Evolutionary conservation across 371 early-diverging fungal species (phyloP).

Genomic region (Paraphysoderma sedebokerense): DNA sequence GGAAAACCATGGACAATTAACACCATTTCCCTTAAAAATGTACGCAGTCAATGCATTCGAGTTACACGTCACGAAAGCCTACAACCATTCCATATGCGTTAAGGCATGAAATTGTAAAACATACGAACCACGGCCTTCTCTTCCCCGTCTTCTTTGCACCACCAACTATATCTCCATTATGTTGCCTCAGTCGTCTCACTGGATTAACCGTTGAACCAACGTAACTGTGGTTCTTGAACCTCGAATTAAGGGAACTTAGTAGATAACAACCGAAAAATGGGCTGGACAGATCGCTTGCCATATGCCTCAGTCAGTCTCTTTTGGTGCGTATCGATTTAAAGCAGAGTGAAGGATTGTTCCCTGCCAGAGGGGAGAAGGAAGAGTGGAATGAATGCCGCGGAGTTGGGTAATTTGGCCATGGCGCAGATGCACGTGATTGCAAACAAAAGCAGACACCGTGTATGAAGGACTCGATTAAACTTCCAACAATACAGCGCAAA

Average conservation of each 20-base stretch:
- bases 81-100: background rate
- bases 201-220: conserved; percentile 47
- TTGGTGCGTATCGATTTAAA: too few relatives aligned
- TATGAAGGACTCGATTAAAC: too few relatives aligned
- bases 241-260: conserved; percentile 17
- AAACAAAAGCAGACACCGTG: too few relatives aligned
- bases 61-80: background rate
- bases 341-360: too few relatives aligned
- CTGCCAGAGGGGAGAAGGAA: too few relatives aligned
- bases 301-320: too few relatives aligned
- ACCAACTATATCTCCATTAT: conserved; percentile 37
- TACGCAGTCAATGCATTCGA: background rate
- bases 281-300: too few relatives aligned
- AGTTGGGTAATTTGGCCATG: too few relatives aligned
- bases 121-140: conserved; percentile 33
- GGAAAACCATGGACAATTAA: conserved; percentile 39
- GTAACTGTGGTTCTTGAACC: conserved; percentile 23
- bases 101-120: background rate
- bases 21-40: conserved; percentile 22
- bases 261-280: conserved; percentile 37
- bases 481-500: too few relatives aligned
- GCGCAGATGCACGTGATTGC: too few relatives aligned
- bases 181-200: conserved; percentile 31
- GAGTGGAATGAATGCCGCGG: too few relatives aligned
- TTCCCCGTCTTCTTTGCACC: conserved; percentile 38